Conservation (phyloP, 1,139 yeast genomes). For the Protomyces inundatus region DNA sequence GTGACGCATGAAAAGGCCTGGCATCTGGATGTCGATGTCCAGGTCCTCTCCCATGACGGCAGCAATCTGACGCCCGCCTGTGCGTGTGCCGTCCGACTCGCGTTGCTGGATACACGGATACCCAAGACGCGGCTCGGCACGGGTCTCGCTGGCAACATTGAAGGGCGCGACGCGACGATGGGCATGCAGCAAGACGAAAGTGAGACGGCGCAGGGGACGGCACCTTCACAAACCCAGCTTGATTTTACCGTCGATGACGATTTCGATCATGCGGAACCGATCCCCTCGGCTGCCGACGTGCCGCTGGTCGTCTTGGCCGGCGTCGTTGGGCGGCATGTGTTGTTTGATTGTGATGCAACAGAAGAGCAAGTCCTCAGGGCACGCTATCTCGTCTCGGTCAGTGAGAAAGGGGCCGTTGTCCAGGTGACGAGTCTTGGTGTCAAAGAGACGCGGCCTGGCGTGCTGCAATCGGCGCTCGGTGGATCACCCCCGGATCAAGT, state of each 20-base stretch:
- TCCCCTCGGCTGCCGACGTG: constrained; percentile 3
- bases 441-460: constrained; percentile 9
- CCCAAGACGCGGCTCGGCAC: constrained; percentile 3
- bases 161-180: background rate
- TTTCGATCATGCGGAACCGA: constrained; percentile 9
- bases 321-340: constrained; percentile 6
- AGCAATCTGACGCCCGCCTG: constrained; percentile 17
- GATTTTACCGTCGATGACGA: constrained; percentile 22
- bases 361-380: constrained; percentile 14
- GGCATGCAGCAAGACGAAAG: background rate
- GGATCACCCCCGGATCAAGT: background rate
- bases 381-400: constrained; percentile 7
- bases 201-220: background rate
- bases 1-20: constrained; percentile 10
- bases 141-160: background rate
- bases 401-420: constrained; percentile 5
- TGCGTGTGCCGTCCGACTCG: constrained; percentile 18
- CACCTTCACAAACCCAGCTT: background rate
- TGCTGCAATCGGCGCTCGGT: constrained; percentile 1
- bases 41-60: constrained; percentile 13
- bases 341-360: constrained; percentile 12
- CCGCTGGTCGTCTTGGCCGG: constrained; percentile 8
- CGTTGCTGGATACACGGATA: constrained; percentile 22
- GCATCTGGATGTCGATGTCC: constrained; percentile 11
- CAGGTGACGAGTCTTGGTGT: background rate